Evolutionary conservation across 108 stramenopile genomes (phyloP), one percentile per base, ranked within the genome.

Genomic region (Mayamaea pseudoterrestris): DNA sequence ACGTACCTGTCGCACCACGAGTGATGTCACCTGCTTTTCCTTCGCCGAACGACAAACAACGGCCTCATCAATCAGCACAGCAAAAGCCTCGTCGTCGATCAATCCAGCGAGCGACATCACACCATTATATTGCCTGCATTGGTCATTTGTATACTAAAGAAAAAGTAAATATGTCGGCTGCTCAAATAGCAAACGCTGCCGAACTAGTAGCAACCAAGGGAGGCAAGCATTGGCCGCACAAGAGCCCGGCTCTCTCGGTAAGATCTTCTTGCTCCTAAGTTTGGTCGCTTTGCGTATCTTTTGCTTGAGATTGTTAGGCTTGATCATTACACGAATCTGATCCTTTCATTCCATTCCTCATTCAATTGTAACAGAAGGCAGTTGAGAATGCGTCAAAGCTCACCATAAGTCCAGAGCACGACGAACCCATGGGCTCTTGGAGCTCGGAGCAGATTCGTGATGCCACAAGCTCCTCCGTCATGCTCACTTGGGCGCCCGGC

Each of bases 401-500:
- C 8, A 23, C 26, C 9, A 16, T 65, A 17, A 44, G 41, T 3
- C 43, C 30, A 24, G 63, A 51, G 9, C 63, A 65, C 30, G 57
- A 58, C 6, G n/a, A 30, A 12, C 63, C 63, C 27, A 57, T 65
- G 57, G 63, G 63, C 51, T 35, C 39, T 5, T 65, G 63, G 63
- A 40, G 51, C 14, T 36, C 57, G 28, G 63, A 57, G 13, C 57
- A 65, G 35, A 58, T 65, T 22, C 57, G 57, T 18, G 42, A 58
- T 17, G 49, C 63, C 34, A 48, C 41, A 1, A 24, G 18, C n/a
- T n/a, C 51, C 14, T 28, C 36, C 36, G 46, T 57, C 48, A 62
- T 71, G 69, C 36, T 61, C 24, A 72, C 70, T 21, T 72, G 65
- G 65, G 64, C 65, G 2, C 70, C 70, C 12, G 47, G 57, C 13